These are phyloP conservation scores for Linnemannia schmuckeri DNA, from an alignment of 192 early-diverging fungal species.

Conservation along the genomic window DNA sequence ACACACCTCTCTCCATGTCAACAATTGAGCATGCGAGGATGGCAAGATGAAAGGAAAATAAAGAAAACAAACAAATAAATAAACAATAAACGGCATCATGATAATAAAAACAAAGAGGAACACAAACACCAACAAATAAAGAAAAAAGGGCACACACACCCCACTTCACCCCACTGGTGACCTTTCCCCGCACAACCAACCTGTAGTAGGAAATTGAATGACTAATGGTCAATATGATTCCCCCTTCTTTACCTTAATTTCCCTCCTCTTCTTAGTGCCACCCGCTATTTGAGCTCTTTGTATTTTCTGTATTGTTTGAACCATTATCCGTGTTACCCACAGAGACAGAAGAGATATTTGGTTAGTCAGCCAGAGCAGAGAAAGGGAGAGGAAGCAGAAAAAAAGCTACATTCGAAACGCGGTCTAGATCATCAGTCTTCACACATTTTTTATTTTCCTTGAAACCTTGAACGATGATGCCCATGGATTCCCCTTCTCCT, in stretches of 20 bases:
- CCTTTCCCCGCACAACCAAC: neutral
- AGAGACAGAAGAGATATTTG: no score
- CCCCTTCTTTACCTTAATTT: neutral
- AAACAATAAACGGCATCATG: constrained; percentile 1
- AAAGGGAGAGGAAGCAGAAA: no score
- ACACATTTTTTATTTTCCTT: no score
- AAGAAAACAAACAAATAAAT: neutral
- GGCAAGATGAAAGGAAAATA: neutral
- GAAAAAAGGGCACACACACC: neutral
- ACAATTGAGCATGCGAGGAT: neutral
- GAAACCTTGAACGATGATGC: neutral
- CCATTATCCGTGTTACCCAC: no score
- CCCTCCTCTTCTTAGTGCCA: neutral
- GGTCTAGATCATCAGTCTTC: no score
- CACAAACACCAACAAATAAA: neutral
- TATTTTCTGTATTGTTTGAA: no score
- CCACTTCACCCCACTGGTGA: neutral
- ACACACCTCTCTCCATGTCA: no score
- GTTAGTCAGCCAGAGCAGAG: no score
- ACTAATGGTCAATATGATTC: neutral
- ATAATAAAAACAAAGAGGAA: neutral
- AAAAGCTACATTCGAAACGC: no score
- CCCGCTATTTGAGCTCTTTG: neutral
- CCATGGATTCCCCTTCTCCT: neutral
- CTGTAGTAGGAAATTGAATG: neutral